Evolutionary conservation across 1,139 yeast genomes (phyloP), one percentile per base, ranked within the genome.

Genomic region (Wickerhamomyces sp.): DNA sequence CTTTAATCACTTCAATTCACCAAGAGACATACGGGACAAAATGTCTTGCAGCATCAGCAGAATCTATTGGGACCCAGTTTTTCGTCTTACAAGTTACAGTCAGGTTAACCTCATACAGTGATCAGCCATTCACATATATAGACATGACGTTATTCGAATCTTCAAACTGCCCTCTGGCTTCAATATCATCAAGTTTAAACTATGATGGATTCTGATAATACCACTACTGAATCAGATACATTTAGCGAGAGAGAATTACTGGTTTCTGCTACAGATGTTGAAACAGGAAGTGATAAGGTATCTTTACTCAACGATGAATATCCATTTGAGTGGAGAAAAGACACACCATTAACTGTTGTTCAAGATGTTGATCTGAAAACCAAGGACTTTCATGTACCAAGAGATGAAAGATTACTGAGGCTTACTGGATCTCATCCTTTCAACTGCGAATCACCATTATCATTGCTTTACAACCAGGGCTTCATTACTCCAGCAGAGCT

Each of bases 391-490:
- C 58, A 56, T 43, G 67, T 65, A 40, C 51, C 62, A 7, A 52
- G 68, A 45, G 66, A 64, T 47, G 57, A 54, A 18, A 49, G 66
- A 11, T 43, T 65, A 39, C 49, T 64, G 30, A 53, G 68, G 15
- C 51, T 64, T n/a, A 65, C 68, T 1, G 68, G 68, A 6, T 49
- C 62, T 6, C 68, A 65, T 43, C 68, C 68, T 4, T 62, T 65
- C 50, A 65, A 65, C 45, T 51, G 55, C 38, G 68, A 65, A 47
- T 56, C 68, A 6, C 66, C 66, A 4, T 48, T 63, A 14, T 37
- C 63, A 3, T 41, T 54, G 11, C 51, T 60, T 7, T 63, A 55
- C 42, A 48, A 57, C 7, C 53, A 56, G 26, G 67, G 67, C 2
- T 65, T 65, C 44, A 48, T 65, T 30, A 65, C 69, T 1, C 66